Conservation (phyloP, 2,329 filamentous ascomycete genomes). For the Exophiala spinifera region DNA sequence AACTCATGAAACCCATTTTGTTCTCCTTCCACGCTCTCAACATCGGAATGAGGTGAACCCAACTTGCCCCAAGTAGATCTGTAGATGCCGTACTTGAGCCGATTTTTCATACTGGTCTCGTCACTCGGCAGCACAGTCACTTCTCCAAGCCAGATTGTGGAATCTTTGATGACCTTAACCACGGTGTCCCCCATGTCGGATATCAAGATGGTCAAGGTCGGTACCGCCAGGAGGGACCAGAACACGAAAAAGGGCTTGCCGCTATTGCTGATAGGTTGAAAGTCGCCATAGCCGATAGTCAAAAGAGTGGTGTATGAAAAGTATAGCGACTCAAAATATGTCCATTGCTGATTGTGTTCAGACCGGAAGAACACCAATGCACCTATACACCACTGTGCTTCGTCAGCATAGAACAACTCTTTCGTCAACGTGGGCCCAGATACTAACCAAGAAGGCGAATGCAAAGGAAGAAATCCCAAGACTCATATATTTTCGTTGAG, state of each 20-base stretch:
- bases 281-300: conserved; percentile 57
- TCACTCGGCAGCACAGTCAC: conserved; percentile 55
- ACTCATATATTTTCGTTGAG: conserved; percentile 44
- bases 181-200: conserved; percentile 54
- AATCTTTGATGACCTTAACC: conserved; percentile 52
- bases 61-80: conserved; percentile 25
- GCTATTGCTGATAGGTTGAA: conserved; percentile 46
- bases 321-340: conserved; percentile 53
- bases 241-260: conserved; percentile 57
- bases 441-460: conserved; percentile 34
- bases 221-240: conserved; percentile 55
- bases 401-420: not conserved
- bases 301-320: conserved; percentile 53
- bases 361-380: conserved; percentile 50
- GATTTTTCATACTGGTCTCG: conserved; percentile 35
- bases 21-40: conserved; percentile 11
- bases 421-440: too few relatives aligned
- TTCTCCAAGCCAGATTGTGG: conserved; percentile 55
- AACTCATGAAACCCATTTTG: conserved; percentile 15
- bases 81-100: conserved; percentile 30
- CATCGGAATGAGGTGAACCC: conserved; percentile 1
- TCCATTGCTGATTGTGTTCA: conserved; percentile 49
- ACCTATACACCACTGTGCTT: conserved; percentile 47
- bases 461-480: conserved; percentile 38
- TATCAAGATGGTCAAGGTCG: conserved; percentile 54